Base-by-base conservation (phyloP, 2,329 filamentous ascomycete species). In the Colletotrichum sp. region DNA sequence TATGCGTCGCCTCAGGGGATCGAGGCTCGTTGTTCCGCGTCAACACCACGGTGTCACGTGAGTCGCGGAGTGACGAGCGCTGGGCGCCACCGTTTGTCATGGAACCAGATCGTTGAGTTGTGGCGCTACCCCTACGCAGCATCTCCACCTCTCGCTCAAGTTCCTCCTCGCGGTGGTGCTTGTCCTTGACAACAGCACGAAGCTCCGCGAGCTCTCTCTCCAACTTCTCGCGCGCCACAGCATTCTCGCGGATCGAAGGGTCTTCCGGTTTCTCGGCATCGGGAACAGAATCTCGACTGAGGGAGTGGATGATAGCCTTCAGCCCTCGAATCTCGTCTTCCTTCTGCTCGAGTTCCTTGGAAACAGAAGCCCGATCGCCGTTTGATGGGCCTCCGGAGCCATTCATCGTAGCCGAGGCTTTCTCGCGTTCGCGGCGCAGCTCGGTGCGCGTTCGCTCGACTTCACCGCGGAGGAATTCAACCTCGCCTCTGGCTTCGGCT, bases 291-390 rank as follows among this genome's bases (percentile, higher is more conserved):
- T 95, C 95, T 76, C 95, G 91, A 83, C 96, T 98, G 48, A 99
- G 89, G 22, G 95, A 98, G 85, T 98, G 96, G 76, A 99, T 98
- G 82, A 99, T 98, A 58, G 97, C 96, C 85, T 98, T 99, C 78
- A 99, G 90, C 62, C 97, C 97, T 77, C 96, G 92, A 81, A 99
- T 98, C 87, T 99, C 97, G 80, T 99, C 97, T 81, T 99, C 96
- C 83, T 97, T 97, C 82, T 98, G 94, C 82, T 97, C 96, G 34
- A 98, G 85, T 78, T 98, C 96, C 83, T 95, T 95, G 58, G 91
- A 90, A 62, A 88, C 84, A 28, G 88, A 86, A 12, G 87, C 84
- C 3, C 88, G 87, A 13, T 89, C 87, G 30, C 82, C 84, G 68
- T 82, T 84, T 15, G 36, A 25, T 8, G 48, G 34, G 7, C 65